phyloP scores from a whole-genome alignment of 164 flowering plant species.

The Euptelea pleiosperma region DNA sequence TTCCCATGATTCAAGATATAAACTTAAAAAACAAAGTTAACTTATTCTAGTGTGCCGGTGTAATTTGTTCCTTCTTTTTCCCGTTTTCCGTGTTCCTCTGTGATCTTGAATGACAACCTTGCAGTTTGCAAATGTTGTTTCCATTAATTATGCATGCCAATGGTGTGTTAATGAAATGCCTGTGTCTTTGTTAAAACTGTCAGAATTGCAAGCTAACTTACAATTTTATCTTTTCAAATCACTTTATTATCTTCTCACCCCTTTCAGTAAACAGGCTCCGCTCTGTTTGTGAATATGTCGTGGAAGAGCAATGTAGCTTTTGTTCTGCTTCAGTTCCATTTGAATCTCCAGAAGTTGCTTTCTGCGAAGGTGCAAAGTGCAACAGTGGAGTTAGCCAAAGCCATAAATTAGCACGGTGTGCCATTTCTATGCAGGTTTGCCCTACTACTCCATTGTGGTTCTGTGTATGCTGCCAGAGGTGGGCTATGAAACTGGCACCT shows the following conservation, averaged over 20 bases:
- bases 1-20: no score
- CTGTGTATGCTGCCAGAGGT: constrained; percentile 72
- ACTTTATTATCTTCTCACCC: neutral
- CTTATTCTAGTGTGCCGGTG: no score
- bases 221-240: neutral
- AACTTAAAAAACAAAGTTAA: no score
- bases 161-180: no score
- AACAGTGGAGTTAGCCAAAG: constrained; percentile 20
- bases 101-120: no score
- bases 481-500: constrained; percentile 52
- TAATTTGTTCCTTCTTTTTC: no score
- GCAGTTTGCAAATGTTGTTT: no score
- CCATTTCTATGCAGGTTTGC: constrained; percentile 73
- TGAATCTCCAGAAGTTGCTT: constrained; percentile 69
- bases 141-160: no score
- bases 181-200: no score
- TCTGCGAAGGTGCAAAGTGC: constrained; percentile 39
- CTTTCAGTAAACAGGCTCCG: constrained; percentile 29
- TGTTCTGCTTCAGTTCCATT: constrained; percentile 80
- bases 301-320: constrained; percentile 53
- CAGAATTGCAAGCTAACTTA: neutral
- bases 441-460: constrained; percentile 64
- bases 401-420: constrained; percentile 65
- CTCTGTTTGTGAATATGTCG: constrained; percentile 21
- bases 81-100: no score